Evolutionary conservation across 208 protist species (phyloP).

Genomic region (Trichomonas gallinae): DNA sequence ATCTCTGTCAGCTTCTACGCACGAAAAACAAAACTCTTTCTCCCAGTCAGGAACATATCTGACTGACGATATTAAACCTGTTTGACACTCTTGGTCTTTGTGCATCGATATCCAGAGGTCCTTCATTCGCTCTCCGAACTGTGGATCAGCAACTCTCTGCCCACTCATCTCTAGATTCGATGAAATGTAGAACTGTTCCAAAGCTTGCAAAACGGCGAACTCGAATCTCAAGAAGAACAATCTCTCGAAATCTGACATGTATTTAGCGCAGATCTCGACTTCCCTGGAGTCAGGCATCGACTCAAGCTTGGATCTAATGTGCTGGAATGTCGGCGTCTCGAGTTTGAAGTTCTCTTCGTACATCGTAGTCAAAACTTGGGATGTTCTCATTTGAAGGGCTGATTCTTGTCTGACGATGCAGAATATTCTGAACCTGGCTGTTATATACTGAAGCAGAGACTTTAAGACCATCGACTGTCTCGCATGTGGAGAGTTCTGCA

Average conservation of each 20-base stretch:
- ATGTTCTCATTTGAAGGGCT: neutral
- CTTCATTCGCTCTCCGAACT: neutral
- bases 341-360: neutral
- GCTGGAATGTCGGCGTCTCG: neutral
- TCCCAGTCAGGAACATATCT: neutral
- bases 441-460: neutral
- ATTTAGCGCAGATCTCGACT: neutral
- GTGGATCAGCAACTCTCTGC: neutral
- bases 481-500: neutral
- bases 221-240: neutral
- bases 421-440: neutral
- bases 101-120: neutral
- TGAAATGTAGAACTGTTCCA: neutral
- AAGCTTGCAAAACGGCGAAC: neutral
- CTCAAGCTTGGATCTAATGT: neutral
- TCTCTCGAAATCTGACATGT: neutral
- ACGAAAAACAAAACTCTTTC: neutral
- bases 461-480: neutral
- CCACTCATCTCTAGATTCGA: neutral
- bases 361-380: neutral
- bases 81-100: neutral
- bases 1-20: neutral
- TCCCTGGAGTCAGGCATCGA: neutral
- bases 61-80: neutral
- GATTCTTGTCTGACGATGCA: neutral